phyloP scores from a whole-genome alignment of 176 grass and related monocot genomes.

The Lolium rigidum region DNA sequence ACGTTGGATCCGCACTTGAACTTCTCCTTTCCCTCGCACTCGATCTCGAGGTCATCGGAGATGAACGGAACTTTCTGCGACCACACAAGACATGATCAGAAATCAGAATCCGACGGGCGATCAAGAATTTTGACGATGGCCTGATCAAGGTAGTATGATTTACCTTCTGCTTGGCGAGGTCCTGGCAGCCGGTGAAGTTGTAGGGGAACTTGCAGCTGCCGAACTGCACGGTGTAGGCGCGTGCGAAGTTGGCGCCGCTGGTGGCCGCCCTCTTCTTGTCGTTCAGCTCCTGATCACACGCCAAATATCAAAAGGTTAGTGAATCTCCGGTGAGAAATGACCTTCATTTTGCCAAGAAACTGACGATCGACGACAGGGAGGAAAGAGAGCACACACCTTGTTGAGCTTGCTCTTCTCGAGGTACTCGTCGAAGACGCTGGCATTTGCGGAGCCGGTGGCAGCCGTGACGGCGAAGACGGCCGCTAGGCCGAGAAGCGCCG shows the following conservation, averaged over 20 bases:
- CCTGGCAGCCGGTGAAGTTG: slow-evolving; percentile 99
- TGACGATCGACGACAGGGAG: background rate
- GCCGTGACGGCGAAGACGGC: slow-evolving; percentile 60
- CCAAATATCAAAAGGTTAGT: background rate
- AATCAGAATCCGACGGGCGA: background rate
- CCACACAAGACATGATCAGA: background rate
- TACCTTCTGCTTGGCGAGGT: slow-evolving; percentile 99
- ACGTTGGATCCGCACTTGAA: slow-evolving; percentile 99
- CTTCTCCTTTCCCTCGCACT: slow-evolving; percentile 99
- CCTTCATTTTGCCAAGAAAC: background rate
- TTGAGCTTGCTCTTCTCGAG: slow-evolving; percentile 98
- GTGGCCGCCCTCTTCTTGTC: slow-evolving; percentile 95
- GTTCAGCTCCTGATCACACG: slow-evolving; percentile 70
- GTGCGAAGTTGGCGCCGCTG: slow-evolving; percentile 82
- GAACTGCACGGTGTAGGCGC: slow-evolving; percentile 93
- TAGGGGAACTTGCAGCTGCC: slow-evolving; percentile 91
- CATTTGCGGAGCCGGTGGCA: slow-evolving; percentile 53
- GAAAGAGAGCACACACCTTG: slow-evolving; percentile 52
- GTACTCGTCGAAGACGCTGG: slow-evolving; percentile 83
- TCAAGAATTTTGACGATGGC: background rate
- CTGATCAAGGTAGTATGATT: background rate
- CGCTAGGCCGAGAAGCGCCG: slow-evolving; percentile 74
- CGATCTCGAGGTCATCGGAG: slow-evolving; percentile 84
- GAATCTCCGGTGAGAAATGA: background rate
- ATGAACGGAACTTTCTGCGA: slow-evolving; percentile 94